Evolutionary conservation across 345 rosid genomes (phyloP).

Genomic region (Gossypium herbaceum): DNA sequence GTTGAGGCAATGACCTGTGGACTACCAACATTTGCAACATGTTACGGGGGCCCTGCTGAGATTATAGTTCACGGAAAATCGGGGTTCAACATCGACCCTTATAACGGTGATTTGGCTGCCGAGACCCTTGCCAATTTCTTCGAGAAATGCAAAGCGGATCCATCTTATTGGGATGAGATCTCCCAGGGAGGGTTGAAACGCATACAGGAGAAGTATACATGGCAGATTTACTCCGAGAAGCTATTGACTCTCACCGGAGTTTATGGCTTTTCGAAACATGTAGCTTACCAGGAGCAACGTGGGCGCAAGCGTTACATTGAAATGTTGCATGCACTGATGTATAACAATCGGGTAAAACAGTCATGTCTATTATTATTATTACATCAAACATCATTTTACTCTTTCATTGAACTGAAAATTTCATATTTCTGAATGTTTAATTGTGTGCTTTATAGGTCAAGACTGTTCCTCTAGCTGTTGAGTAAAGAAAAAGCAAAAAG

Average conservation of each 20-base stretch:
- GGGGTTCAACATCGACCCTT: constrained; percentile 83
- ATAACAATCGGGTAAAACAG: constrained; percentile 46
- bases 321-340: constrained; percentile 64
- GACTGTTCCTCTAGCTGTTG: constrained; percentile 54
- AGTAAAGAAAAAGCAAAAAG: constrained; percentile 11
- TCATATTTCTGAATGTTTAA: not conserved
- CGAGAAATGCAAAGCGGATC: constrained; percentile 54
- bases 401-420: not conserved
- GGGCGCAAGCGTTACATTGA: constrained; percentile 66
- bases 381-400: not conserved
- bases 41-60: constrained; percentile 90
- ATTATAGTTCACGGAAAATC: constrained; percentile 81
- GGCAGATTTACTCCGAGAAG: constrained; percentile 63
- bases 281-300: constrained; percentile 52
- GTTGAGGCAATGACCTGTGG: constrained; percentile 94
- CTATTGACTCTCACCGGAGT: constrained; percentile 61
- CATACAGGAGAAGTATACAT: constrained; percentile 77
- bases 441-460: constrained; percentile 41
- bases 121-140: constrained; percentile 65
- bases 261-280: constrained; percentile 76
- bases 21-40: constrained; percentile 74
- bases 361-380: not conserved
- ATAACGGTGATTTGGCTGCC: constrained; percentile 75
- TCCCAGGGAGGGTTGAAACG: constrained; percentile 69
- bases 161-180: constrained; percentile 66